Evolutionary conservation across 2,329 filamentous ascomycete species (phyloP).

Genomic region (Stromatinia cepivora): DNA sequence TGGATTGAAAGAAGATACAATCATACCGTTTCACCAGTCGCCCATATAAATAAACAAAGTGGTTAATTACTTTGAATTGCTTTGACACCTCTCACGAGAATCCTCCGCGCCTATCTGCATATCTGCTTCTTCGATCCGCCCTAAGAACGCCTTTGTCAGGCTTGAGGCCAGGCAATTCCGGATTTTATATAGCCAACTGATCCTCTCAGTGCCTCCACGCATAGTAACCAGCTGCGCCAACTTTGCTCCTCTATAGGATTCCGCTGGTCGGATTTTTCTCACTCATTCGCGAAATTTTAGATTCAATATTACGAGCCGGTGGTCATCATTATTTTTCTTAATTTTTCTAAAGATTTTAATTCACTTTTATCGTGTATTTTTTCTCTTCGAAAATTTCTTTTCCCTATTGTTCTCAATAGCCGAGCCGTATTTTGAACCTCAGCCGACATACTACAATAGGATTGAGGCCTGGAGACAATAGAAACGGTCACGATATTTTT

Average conservation of each 20-base stretch:
- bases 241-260: constrained; percentile 21
- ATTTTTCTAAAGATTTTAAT: constrained; percentile 20
- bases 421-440: constrained; percentile 10
- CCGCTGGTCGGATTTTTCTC: constrained; percentile 25
- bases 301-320: constrained; percentile 23
- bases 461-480: constrained; percentile 19
- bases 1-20: background rate
- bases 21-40: constrained; percentile 18
- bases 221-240: constrained; percentile 24
- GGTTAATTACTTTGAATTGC: constrained; percentile 3
- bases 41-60: constrained; percentile 13
- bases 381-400: constrained; percentile 4
- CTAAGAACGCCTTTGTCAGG: constrained; percentile 20
- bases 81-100: constrained; percentile 16
- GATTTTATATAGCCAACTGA: constrained; percentile 24
- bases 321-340: constrained; percentile 12
- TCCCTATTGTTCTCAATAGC: constrained; percentile 15
- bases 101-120: constrained; percentile 24
- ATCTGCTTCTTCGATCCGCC: constrained; percentile 17
- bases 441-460: constrained; percentile 20
- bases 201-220: constrained; percentile 21
- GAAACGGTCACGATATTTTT: constrained; percentile 10
- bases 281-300: constrained; percentile 22
- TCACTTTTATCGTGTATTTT: constrained; percentile 20
- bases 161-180: constrained; percentile 21